These are phyloP conservation scores for Chlamydomonas schloesseri DNA, from an alignment of 139 green algal genomes.

Conservation along the genomic window DNA sequence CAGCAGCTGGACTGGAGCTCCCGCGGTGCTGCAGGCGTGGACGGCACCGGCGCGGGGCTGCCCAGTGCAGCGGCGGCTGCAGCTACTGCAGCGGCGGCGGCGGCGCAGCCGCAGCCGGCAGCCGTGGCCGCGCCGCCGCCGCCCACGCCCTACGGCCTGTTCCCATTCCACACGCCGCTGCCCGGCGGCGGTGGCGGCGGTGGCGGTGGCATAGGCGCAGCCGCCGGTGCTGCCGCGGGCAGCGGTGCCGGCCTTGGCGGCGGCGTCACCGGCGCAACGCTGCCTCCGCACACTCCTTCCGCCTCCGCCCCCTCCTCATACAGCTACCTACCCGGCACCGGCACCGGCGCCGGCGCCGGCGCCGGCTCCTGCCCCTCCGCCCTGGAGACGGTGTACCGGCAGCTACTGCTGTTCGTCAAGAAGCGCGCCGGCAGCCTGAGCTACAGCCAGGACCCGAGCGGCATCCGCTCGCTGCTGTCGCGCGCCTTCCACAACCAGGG, in stretches of 20 bases:
- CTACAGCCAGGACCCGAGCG: conserved; percentile 78
- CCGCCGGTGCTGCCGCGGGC: not conserved
- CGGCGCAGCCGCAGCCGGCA: too few species aligned
- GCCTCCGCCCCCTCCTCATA: too few species aligned
- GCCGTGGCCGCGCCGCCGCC: not conserved
- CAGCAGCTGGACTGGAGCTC: conserved; percentile 52
- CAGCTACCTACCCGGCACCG: too few species aligned
- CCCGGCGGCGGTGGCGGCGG: not conserved
- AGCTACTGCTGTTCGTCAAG: conserved; percentile 79
- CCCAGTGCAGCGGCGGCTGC: too few species aligned
- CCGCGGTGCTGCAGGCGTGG: not conserved
- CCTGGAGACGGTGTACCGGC: conserved; percentile 41
- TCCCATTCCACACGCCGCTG: not conserved
- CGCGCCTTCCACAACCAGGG: conserved; percentile 61
- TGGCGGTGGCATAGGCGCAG: too few species aligned
- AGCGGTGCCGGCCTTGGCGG: not conserved
- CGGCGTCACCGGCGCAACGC: not conserved
- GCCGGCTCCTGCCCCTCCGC: conserved; percentile 12
- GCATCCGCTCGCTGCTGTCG: conserved; percentile 77
- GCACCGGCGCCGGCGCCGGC: not conserved
- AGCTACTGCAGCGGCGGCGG: too few species aligned
- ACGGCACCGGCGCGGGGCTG: not conserved
- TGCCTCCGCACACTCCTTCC: not conserved
- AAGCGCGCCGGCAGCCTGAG: conserved; percentile 74
- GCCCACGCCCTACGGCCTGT: not conserved